These are phyloP conservation scores for Chlorella sp. DNA, from an alignment of 139 green algal genomes.

Conservation along the genomic window DNA sequence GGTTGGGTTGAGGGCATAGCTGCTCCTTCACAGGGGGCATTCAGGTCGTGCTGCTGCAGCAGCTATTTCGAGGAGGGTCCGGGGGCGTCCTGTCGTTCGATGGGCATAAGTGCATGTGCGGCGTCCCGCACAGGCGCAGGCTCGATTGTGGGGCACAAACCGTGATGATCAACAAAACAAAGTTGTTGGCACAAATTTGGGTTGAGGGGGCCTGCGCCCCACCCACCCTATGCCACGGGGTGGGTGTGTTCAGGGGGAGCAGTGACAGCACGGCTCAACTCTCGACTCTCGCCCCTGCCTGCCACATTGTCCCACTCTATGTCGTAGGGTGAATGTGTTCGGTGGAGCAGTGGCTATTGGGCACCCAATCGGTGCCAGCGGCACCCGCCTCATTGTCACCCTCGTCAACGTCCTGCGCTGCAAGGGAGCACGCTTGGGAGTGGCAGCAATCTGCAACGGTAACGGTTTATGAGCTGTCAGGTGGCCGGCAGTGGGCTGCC, in stretches of 20 bases:
- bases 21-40: no score
- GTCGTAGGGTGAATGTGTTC: constrained; percentile 80
- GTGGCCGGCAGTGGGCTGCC: not conserved
- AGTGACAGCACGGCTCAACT: no score
- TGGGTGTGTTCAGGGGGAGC: no score
- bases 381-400: constrained; percentile 85
- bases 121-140: no score
- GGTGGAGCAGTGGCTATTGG: constrained; percentile 91
- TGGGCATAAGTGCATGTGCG: no score
- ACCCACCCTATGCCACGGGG: not conserved
- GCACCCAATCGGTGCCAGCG: constrained; percentile 87
- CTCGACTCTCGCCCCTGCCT: not conserved
- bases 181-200: no score
- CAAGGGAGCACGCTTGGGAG: constrained; percentile 60
- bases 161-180: no score
- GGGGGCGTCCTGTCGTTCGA: no score
- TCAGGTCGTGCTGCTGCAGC: not conserved
- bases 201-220: not conserved
- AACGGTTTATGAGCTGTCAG: no score
- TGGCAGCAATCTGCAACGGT: constrained; percentile 92
- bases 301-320: not conserved
- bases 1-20: no score
- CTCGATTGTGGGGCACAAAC: no score
- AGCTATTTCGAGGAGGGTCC: not conserved
- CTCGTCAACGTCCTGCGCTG: constrained; percentile 81